Evolutionary conservation across 768 basidiomycete species (phyloP), one percentile per base, ranked within the genome.

Genomic region (Gymnopilus junonius): DNA sequence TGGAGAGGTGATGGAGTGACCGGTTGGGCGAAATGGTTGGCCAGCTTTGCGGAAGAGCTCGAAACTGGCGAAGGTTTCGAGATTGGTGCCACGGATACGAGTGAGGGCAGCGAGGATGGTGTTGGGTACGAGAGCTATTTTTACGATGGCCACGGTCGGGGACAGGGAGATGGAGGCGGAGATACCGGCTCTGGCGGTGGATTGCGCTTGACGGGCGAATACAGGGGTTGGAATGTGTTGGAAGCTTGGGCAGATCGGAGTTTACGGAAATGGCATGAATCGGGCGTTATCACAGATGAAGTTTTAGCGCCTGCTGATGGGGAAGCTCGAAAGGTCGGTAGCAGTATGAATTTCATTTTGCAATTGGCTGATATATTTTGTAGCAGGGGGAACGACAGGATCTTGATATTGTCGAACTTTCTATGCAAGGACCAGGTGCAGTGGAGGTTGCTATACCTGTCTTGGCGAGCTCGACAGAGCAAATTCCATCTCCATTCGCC

Each of bases 21-120:
- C 10, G 97, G 97, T 4, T 99, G 97, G 97, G 97, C 94, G 35
- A 88, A 89, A 70, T 99, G 95, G 94, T 77, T 99, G 55, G 89
- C 94, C 4, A 82, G 81, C 58, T 98, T 99, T 70, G 95, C 87
- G 1, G 97, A 99, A 29, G 95, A 98, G 53, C 75, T 99, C 21
- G 97, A 99, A 79, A 87, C 78, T 55, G 94, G 95, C 4, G 95
- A 97, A 66, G 92, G 92, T 7, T 95, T 85, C 75, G 95, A 95
- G 75, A 80, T 95, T 51, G 93, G 92, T 15, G 72, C 73, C 25
- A 66, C 63, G 32, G 89, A 90, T 40, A 77, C 71, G 50, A 87
- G 86, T 60, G 90, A 92, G 43, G 90, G 82, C 25, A 91, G 86
- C 67, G 94, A 95, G 70, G 94, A 96, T 70, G 89, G 86, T 63